Conservation (phyloP, 2,329 filamentous ascomycete species). For the Fusarium avenaceum region DNA sequence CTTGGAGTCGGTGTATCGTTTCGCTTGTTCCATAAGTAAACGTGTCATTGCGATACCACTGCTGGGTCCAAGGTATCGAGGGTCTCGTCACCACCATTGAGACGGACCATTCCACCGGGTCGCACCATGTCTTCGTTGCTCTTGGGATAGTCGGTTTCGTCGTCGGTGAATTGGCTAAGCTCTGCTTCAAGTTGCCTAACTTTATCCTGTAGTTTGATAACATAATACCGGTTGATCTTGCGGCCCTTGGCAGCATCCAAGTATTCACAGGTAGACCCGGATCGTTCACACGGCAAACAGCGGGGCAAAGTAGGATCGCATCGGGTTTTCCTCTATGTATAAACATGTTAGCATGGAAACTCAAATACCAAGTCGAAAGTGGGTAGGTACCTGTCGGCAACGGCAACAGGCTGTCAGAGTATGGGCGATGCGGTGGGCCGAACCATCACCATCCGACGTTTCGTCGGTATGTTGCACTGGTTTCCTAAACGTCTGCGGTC, state of each 20-base stretch:
- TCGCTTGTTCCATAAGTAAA: slow-evolving; percentile 95
- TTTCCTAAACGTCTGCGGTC: slow-evolving; percentile 50
- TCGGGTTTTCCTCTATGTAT: slow-evolving; percentile 85
- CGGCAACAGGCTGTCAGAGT: slow-evolving; percentile 85
- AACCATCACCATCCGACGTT: slow-evolving; percentile 63
- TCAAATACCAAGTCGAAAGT: slow-evolving; percentile 12
- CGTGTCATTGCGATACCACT: slow-evolving; percentile 96
- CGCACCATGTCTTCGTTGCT: slow-evolving; percentile 88
- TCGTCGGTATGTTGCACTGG: slow-evolving; percentile 56
- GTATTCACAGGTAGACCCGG: slow-evolving; percentile 93
- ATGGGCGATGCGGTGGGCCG: slow-evolving; percentile 76
- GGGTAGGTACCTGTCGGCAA: slow-evolving; percentile 76
- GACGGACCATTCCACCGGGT: slow-evolving; percentile 85
- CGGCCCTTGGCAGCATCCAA: slow-evolving; percentile 89
- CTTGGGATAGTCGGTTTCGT: slow-evolving; percentile 77
- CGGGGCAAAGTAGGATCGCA: slow-evolving; percentile 94
- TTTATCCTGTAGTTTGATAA: slow-evolving; percentile 89
- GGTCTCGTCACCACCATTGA: slow-evolving; percentile 87
- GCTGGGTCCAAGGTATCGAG: slow-evolving; percentile 90
- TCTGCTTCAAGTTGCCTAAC: slow-evolving; percentile 86
- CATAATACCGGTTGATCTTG: slow-evolving; percentile 91
- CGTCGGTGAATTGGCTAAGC: slow-evolving; percentile 81
- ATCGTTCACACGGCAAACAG: slow-evolving; percentile 92
- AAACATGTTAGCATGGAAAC: slow-evolving; percentile 31
- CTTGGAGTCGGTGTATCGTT: slow-evolving; percentile 90